phyloP scores from a whole-genome alignment of 768 basidiomycete genomes.

The Russula sp. region DNA sequence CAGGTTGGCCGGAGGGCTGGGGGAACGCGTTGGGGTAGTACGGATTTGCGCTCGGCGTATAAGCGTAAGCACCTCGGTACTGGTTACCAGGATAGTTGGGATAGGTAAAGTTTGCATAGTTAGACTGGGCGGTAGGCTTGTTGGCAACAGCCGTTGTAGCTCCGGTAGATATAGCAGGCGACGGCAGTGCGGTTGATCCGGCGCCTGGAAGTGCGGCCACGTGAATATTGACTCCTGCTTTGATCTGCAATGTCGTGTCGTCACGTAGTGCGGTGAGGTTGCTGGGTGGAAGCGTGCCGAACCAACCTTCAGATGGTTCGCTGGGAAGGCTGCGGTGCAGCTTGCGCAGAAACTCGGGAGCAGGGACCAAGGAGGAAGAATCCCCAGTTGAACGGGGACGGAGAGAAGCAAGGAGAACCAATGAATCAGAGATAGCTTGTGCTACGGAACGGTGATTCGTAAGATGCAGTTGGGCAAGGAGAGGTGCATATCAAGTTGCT shows the following conservation, averaged over 20 bases:
- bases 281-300: conserved; percentile 63
- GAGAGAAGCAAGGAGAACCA: conserved; percentile 63
- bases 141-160: conserved; percentile 38
- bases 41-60: conserved; percentile 38
- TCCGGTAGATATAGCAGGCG: conserved; percentile 25
- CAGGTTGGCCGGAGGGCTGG: conserved; percentile 32
- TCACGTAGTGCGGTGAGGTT: conserved; percentile 64
- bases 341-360: conserved; percentile 61
- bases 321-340: conserved; percentile 68
- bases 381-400: conserved; percentile 57
- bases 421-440: conserved; percentile 66
- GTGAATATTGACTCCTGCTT: conserved; percentile 35
- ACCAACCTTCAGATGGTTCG: conserved; percentile 62
- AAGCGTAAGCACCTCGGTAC: conserved; percentile 42
- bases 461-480: background rate
- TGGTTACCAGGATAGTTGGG: conserved; percentile 34
- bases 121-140: conserved; percentile 34
- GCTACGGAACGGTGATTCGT: conserved; percentile 43
- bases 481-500: conserved; percentile 31
- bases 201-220: conserved; percentile 20
- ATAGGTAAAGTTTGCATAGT: conserved; percentile 34
- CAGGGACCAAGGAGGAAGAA: conserved; percentile 54
- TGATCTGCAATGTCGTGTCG: conserved; percentile 69
- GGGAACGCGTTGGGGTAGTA: conserved; percentile 38
- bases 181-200: conserved; percentile 25